Base-by-base conservation (phyloP, 768 basidiomycete genomes). In the Scleroderma bovista region DNA sequence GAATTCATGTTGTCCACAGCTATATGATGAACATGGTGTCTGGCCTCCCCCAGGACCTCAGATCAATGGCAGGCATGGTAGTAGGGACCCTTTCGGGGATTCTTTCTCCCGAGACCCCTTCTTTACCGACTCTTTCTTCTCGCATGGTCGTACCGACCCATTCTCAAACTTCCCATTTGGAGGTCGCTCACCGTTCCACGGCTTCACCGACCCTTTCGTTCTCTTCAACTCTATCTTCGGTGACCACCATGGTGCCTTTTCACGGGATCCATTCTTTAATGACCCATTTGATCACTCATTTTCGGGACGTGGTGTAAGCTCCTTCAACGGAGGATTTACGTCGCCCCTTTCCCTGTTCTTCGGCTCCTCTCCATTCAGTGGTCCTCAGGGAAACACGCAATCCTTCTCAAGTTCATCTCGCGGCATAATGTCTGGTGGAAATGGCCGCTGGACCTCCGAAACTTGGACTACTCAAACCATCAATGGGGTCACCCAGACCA, bases 141-240 rank as follows among this genome's bases (percentile, higher is more conserved):
- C 41, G 6, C 52, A 51, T 57, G 71, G 54, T 37, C 58, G 52
- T 39, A 47, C 57, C 41, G 67, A 65, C 13, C 57, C 54, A 1
- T 71, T 68, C 11, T 13, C 10, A 24, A 57, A 59, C 15, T 53
- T 60, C 22, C 55, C 60, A 17, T 47, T 57, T 43, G 60, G 63
- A 32, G 57, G 53, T 11, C 56, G 32, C 19, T 44, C 55, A 5
- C 55, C 56, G 39, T 29, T 51, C 4, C 46, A 55, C 16, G 65
- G 60, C 37, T 88, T 89, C 67, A 83, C 81, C 2, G 86, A 90
- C 61, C 88, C 88, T 2, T 89, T 88, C 61, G 69, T 75, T 19
- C 68, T 91, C 32, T 91, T 91, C 67, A 75, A 88, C 53, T 74
- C 78, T 3, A 79, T 88, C 49, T 89, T 91, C 51, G 77, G 79